A percentile compares a stretch with the other conserved stretches of the same genome.
Conservation (phyloP, 2,329 filamentous ascomycete genomes). For the Penicillium sp. region DNA sequence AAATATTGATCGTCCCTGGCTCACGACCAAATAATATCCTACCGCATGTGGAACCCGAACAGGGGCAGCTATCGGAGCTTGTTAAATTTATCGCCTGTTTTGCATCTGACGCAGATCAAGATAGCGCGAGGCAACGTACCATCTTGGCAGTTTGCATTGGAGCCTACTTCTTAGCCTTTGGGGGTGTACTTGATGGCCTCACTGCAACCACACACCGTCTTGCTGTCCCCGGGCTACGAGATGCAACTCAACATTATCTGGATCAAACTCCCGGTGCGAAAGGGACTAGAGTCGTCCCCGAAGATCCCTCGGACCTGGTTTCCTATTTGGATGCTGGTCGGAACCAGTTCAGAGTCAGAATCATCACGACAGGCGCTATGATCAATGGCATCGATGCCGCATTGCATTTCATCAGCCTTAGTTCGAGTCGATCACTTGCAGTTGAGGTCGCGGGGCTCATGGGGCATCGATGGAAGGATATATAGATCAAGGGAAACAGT, state of each 20-base stretch:
- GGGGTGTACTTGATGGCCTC: neutral
- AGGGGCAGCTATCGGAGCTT: neutral
- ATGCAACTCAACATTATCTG: neutral
- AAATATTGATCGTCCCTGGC: neutral
- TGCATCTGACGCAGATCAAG: neutral
- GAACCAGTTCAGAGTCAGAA: neutral
- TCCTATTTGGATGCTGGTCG: neutral
- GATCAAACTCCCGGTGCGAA: neutral
- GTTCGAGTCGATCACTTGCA: neutral
- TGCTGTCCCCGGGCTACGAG: neutral
- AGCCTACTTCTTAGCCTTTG: neutral
- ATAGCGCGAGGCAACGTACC: neutral
- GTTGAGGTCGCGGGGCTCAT: neutral
- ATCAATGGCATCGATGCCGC: neutral
- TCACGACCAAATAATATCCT: neutral
- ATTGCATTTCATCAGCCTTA: neutral
- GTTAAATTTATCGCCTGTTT: neutral
- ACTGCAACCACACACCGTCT: conserved; percentile 1
- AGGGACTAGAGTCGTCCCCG: neutral
- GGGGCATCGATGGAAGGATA: neutral
- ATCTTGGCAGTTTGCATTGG: neutral
- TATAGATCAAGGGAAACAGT: neutral
- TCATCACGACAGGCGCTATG: neutral
- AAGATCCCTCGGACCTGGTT: neutral
- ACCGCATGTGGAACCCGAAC: neutral